These are phyloP conservation scores for Sarcomyxa edulis DNA, from an alignment of 768 basidiomycete species.

Conservation along the genomic window DNA sequence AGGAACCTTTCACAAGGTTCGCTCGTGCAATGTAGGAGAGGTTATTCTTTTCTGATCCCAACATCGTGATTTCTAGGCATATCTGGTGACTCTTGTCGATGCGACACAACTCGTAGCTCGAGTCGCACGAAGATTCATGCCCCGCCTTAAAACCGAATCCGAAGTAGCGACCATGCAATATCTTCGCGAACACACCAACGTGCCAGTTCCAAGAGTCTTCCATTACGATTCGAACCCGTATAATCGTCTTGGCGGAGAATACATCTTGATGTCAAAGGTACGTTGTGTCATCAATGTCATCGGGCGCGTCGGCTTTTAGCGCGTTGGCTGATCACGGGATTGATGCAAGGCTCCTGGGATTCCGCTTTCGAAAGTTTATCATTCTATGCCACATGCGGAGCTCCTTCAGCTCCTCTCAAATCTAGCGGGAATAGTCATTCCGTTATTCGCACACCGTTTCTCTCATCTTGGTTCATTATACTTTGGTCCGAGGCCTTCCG, in stretches of 20 bases:
- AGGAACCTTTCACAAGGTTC: conserved; percentile 85
- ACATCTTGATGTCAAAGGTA: conserved; percentile 84
- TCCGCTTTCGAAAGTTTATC: conserved; percentile 66
- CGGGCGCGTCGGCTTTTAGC: background rate
- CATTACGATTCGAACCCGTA: conserved; percentile 80
- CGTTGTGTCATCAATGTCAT: conserved; percentile 17
- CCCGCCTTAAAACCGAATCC: conserved; percentile 80
- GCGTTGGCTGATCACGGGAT: conserved; percentile 13
- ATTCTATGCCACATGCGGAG: conserved; percentile 59
- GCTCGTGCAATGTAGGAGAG: background rate
- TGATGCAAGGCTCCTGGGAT: conserved; percentile 61
- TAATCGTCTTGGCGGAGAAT: conserved; percentile 82
- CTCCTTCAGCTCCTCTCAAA: conserved; percentile 64
- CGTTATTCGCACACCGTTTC: conserved; percentile 76
- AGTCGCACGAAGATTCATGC: conserved; percentile 83
- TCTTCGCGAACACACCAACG: conserved; percentile 59
- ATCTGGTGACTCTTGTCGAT: conserved; percentile 64
- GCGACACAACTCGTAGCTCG: conserved; percentile 65
- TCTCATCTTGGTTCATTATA: conserved; percentile 72
- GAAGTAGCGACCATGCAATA: conserved; percentile 86
- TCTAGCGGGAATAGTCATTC: conserved; percentile 62
- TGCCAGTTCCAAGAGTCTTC: conserved; percentile 74
- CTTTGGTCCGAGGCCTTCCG: conserved; percentile 38
- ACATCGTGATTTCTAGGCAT: conserved; percentile 45
- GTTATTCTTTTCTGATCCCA: background rate